phyloP scores from a whole-genome alignment of 306 rosid genomes.

The Prunus campanulata region DNA sequence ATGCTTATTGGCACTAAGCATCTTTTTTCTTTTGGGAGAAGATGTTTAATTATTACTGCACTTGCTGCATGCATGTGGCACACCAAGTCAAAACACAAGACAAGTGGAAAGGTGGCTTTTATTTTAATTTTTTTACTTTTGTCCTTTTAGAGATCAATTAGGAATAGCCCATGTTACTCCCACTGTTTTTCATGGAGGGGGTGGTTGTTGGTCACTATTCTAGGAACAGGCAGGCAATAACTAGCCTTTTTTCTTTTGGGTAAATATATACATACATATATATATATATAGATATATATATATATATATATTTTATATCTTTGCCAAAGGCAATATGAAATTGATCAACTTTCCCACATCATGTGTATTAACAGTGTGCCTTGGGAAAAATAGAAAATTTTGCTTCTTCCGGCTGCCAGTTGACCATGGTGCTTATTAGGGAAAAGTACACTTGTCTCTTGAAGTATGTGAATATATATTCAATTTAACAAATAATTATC shows the following conservation, averaged over 20 bases:
- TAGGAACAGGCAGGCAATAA: not conserved
- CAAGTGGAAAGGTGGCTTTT: not conserved
- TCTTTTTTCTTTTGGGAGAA: constrained; percentile 28
- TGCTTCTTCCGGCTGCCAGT: too few relatives aligned
- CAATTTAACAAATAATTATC: too few relatives aligned
- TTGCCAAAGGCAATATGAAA: too few relatives aligned
- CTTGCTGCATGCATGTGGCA: constrained; percentile 41
- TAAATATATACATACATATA: not conserved
- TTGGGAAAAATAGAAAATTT: too few relatives aligned
- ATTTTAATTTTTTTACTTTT: not conserved
- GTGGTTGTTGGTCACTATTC: not conserved
- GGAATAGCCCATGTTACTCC: not conserved
- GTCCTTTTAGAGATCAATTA: not conserved
- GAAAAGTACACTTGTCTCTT: too few relatives aligned
- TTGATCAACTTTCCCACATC: too few relatives aligned
- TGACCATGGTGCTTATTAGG: too few relatives aligned
- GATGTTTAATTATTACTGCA: constrained; percentile 26
- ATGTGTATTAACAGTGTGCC: too few relatives aligned
- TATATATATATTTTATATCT: too few relatives aligned
- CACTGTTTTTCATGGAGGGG: not conserved
- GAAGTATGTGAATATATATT: too few relatives aligned
- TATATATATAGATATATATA: too few relatives aligned
- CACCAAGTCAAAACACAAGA: constrained; percentile 17
- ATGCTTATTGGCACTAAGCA: not conserved
- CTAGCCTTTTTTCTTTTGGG: not conserved